These are phyloP conservation scores for Blastomyces percursus DNA, from an alignment of 2,329 filamentous ascomycete genomes.

Conservation along the genomic window DNA sequence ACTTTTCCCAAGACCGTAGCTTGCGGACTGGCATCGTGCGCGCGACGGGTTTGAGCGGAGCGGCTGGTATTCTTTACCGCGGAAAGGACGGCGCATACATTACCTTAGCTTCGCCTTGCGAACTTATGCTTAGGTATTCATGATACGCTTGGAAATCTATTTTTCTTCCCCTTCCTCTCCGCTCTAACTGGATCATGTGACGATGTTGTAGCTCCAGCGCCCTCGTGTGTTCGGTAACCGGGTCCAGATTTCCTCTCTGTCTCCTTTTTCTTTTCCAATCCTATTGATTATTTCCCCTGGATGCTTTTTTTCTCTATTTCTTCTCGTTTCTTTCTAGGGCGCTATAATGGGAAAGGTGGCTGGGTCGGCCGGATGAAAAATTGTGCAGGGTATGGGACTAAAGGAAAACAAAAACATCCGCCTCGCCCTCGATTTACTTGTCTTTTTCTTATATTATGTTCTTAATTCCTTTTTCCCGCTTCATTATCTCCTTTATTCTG, in stretches of 20 bases:
- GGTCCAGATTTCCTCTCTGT: not conserved
- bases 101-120: not conserved
- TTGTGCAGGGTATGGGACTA: conserved; percentile 2
- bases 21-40: not conserved
- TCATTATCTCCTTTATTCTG: not conserved
- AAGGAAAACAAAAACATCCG: not conserved
- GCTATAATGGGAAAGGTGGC: conserved; percentile 33
- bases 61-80: not conserved
- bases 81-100: not conserved
- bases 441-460: not conserved
- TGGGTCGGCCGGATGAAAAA: conserved; percentile 26
- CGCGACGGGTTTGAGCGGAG: not conserved
- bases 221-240: not conserved
- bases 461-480: not conserved
- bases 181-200: not conserved
- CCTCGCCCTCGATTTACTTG: not conserved
- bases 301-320: conserved; percentile 8
- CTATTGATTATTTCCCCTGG: conserved; percentile 12
- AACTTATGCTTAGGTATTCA: not conserved
- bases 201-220: not conserved
- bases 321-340: conserved; percentile 21
- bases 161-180: not conserved
- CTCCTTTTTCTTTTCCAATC: conserved; percentile 20
- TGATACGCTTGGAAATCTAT: not conserved
- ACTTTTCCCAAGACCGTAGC: not conserved